Evolutionary conservation across 1,284 basidiomycete species (phyloP), one percentile per base, ranked within the genome.

Genomic region (Malassezia obtusa): DNA sequence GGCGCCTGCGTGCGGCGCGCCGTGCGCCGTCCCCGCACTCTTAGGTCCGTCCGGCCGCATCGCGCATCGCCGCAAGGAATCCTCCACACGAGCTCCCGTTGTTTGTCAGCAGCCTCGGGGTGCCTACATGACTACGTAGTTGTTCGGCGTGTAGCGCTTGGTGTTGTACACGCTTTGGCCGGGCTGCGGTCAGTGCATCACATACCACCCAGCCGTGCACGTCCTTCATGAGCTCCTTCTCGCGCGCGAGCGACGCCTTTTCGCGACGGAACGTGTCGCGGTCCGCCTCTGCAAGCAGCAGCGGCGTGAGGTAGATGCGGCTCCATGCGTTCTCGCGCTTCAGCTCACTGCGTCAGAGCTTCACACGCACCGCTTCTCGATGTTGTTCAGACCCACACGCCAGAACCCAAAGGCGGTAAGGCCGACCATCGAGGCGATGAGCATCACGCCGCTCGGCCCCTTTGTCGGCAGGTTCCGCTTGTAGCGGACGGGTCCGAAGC

Each of bases 181-280:
- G 49, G 79, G 79, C 85, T 86, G 73, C 37, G 58, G 30, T 25
- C 14, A 28, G 39, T 11, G 32, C 15, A 45, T n/a, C 22, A 66
- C 62, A 46, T 52, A 67, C 65, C 58, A 71, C 68, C 92, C 92
- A 98, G 50, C 83, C 88, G 49, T 81, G 80, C 35, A 95, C 89
- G 69, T 90, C 87, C 78, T 87, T 88, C 91, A 98, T 98, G 71
- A 96, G 89, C 78, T 84, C 85, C 77, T 81, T 81, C 77, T 98
- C 92, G 50, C 89, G 78, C 45, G 78, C 84, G 53, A 85, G 45
- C 44, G 84, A 83, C n/a, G 89, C 89, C 67, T 84, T 80, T 68
- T 84, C 78, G 47, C 89, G 81, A 63, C 89, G 81, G 79, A 87
- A 91, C 45, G 81, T 79, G 75, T 92, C 89, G 55, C 92, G 84